Evolutionary conservation across 2,329 filamentous ascomycete species (phyloP).

Genomic region (Cucurbitaria berberidis): DNA sequence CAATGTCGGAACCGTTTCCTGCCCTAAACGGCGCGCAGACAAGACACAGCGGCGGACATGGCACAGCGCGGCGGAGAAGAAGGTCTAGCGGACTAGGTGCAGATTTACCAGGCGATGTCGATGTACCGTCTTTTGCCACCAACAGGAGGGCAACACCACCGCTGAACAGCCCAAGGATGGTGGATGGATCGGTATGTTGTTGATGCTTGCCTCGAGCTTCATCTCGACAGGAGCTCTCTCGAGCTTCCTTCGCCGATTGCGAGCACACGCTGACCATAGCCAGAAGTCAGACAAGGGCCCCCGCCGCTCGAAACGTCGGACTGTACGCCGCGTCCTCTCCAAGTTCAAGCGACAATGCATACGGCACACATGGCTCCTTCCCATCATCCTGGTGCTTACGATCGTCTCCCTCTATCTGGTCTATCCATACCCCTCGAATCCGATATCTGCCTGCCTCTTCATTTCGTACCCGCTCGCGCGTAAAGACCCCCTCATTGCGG

Average conservation of each 20-base stretch:
- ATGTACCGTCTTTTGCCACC: constrained; percentile 59
- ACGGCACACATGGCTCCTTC: constrained; percentile 68
- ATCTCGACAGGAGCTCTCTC: background rate
- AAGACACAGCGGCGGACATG: constrained; percentile 20
- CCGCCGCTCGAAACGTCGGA: constrained; percentile 55
- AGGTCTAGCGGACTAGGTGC: constrained; percentile 58
- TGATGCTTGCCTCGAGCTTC: background rate
- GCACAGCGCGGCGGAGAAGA: constrained; percentile 41
- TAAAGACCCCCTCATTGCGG: constrained; percentile 40
- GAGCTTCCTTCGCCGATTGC: background rate
- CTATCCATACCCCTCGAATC: constrained; percentile 79
- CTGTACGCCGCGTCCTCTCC: constrained; percentile 52
- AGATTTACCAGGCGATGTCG: constrained; percentile 61
- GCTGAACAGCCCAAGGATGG: constrained; percentile 16
- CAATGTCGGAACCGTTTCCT: constrained; percentile 46
- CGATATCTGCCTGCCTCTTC: constrained; percentile 81
- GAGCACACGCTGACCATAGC: constrained; percentile 7
- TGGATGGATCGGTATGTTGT: constrained; percentile 25
- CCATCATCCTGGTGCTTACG: constrained; percentile 69
- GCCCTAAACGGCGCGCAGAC: constrained; percentile 30
- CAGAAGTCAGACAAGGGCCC: constrained; percentile 31
- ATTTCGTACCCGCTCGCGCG: constrained; percentile 80
- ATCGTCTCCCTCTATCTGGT: constrained; percentile 73
- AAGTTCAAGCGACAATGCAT: constrained; percentile 55
- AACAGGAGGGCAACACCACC: constrained; percentile 32